Percentiles rank a stretch among this genome's conserved stretches.
These are phyloP conservation scores for Phytophthora hybrid DNA, from an alignment of 352 stramenopile species.

Conservation along the genomic window DNA sequence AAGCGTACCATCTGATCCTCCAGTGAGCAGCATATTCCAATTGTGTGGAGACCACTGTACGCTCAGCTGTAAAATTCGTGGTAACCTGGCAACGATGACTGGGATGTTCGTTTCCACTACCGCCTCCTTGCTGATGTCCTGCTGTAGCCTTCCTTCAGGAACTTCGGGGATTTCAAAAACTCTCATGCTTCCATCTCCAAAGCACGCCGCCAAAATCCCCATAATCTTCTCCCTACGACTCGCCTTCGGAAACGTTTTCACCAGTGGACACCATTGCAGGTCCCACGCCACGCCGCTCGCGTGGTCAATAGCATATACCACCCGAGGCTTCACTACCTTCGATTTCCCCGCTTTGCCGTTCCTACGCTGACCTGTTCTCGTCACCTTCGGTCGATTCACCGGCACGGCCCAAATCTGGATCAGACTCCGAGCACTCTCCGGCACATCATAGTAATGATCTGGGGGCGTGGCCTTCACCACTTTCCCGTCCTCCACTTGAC, in stretches of 20 bases:
- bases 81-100: conserved; percentile 53
- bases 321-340: conserved; percentile 42
- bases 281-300: conserved; percentile 81
- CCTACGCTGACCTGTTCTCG: neutral
- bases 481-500: conserved; percentile 60
- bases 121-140: conserved; percentile 18
- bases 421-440: conserved; percentile 57
- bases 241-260: conserved; percentile 47
- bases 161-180: conserved; percentile 74
- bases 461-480: conserved; percentile 72
- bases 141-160: conserved; percentile 44
- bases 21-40: conserved; percentile 83
- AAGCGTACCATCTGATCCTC: conserved; percentile 71
- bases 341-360: conserved; percentile 1
- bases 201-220: conserved; percentile 73
- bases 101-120: conserved; percentile 60
- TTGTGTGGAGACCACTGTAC: conserved; percentile 78
- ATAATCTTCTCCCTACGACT: conserved; percentile 40
- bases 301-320: conserved; percentile 85
- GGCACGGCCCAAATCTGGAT: conserved; percentile 86
- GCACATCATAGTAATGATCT: conserved; percentile 80
- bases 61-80: conserved; percentile 67
- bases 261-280: conserved; percentile 78
- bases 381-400: conserved; percentile 29
- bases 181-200: conserved; percentile 78